Base-by-base conservation (phyloP, 768 basidiomycete genomes). In the Suillus tomentosus region DNA sequence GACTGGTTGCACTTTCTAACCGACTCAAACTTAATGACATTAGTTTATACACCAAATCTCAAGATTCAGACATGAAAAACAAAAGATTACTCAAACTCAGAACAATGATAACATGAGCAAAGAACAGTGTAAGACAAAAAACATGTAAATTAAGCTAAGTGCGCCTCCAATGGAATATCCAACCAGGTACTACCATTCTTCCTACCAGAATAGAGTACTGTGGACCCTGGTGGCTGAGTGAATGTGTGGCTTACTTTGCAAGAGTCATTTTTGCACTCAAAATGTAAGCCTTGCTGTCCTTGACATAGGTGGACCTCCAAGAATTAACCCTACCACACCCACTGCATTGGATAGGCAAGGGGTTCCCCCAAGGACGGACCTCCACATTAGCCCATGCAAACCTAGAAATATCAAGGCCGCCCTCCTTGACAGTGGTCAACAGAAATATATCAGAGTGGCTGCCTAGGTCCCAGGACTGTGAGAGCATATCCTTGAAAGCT, bases 261-360 rank as follows among this genome's bases (percentile, higher is more conserved):
- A 24, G 48, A 24, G 22, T 50, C 24, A 51, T 51, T 51, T 51
- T 27, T 51, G 50, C 50, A 51, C 50, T 51, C 50, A 51, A 51
- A 51, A 51, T 51, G 4, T 51, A 51, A 51, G 50, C 7, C 50
- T 51, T 51, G 50, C 24, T 51, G 9, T 24, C 27, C 8, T 51
- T 51, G 8, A 51, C 50, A 51, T 27, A 51, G 27, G 50, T 8
- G 1, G 50, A 51, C 48, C 48, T 50, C 48, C 24, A 50, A 15
- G 48, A 50, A 50, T 50, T 24, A 24, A 24, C 24, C 48, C 48
- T 27, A 27, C 31, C 31, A 43, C 62, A 63, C 14, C 39, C 34
- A 42, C 54, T 40, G 15, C 62, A 63, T 27, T 63, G 56, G 17
- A 59, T 27, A 31, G 62, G 56, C 6, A 59, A n/a, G 43, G 3